Conservation (phyloP, 2,329 filamentous ascomycete species). For the Aspergillus floridensis region DNA sequence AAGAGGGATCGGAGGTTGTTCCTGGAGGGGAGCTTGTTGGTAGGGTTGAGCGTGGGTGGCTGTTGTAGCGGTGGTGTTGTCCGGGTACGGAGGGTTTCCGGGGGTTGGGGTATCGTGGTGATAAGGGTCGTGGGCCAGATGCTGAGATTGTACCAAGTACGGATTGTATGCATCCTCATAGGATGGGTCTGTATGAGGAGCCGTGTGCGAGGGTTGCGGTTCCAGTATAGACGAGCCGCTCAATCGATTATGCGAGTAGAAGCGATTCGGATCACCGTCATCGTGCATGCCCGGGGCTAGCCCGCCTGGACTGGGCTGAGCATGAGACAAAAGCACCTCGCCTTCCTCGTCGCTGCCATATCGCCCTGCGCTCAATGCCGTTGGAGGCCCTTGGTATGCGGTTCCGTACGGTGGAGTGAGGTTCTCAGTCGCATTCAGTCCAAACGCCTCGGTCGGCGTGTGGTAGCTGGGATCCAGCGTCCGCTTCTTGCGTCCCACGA, state of each 20-base stretch:
- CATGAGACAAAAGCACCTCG: constrained; percentile 38
- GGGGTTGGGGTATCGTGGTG: neutral
- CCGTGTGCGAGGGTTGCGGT: constrained; percentile 10
- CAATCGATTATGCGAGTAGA: constrained; percentile 11
- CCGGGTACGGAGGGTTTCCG: neutral
- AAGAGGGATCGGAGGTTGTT: constrained; percentile 32
- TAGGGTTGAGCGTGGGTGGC: constrained; percentile 18
- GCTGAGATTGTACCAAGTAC: constrained; percentile 10
- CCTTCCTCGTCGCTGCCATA: constrained; percentile 35
- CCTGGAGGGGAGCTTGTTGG: constrained; percentile 22
- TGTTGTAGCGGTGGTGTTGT: constrained; percentile 10
- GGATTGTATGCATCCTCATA: constrained; percentile 18
- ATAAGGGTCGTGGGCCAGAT: constrained; percentile 1
- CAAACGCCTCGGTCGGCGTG: constrained; percentile 27
- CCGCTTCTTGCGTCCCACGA: constrained; percentile 63
- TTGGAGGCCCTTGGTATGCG: constrained; percentile 28
- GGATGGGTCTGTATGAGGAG: constrained; percentile 17
- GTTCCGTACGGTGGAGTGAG: constrained; percentile 20
- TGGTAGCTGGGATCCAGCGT: constrained; percentile 42
- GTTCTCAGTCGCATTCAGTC: constrained; percentile 24
- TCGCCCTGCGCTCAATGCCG: constrained; percentile 20
- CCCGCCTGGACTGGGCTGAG: constrained; percentile 32
- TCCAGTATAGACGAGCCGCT: constrained; percentile 16
- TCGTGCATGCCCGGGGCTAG: constrained; percentile 19
- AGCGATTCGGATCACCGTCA: constrained; percentile 13